Conservation (phyloP, 192 early-diverging fungal genomes). For the Jimgerdemannia lactiflua region DNA sequence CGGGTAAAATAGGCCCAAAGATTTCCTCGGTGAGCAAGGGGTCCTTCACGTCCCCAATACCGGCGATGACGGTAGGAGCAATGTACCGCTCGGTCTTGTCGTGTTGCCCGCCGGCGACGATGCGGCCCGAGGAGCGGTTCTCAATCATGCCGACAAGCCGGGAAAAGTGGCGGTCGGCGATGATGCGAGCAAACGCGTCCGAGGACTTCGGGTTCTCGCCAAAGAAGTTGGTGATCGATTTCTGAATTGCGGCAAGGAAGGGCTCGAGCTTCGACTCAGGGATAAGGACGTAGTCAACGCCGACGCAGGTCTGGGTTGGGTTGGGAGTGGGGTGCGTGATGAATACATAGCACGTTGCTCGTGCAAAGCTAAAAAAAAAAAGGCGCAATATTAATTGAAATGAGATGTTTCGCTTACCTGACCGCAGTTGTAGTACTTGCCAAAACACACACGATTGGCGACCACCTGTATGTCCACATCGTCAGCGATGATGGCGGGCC, state of each 20-base stretch:
- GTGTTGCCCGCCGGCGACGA: conserved; percentile 58
- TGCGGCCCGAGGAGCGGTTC: conserved; percentile 38
- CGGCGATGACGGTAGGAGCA: conserved; percentile 76
- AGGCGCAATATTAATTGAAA: background rate
- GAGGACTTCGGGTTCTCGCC: conserved; percentile 36
- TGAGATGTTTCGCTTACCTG: conserved; percentile 51
- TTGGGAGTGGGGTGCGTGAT: background rate
- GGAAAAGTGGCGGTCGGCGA: conserved; percentile 59
- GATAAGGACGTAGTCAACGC: conserved; percentile 72
- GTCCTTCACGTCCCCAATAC: conserved; percentile 33
- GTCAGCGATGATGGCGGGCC: conserved; percentile 63
- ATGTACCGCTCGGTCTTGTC: conserved; percentile 68
- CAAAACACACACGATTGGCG: conserved; percentile 75
- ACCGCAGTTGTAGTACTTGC: conserved; percentile 84
- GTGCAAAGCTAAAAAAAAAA: too few species aligned
- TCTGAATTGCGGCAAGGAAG: conserved; percentile 47
- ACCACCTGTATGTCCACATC: conserved; percentile 59
- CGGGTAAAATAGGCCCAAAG: conserved; percentile 90
- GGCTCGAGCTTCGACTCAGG: conserved; percentile 38
- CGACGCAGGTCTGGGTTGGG: conserved; percentile 64
- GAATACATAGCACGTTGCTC: background rate
- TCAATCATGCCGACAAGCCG: conserved; percentile 54
- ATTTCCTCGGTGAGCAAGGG: conserved; percentile 80
- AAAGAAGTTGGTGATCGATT: conserved; percentile 35
- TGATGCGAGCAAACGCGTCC: conserved; percentile 56